Conservation (phyloP, 495 filamentous ascomycete species). For the Tuber magnatum region DNA sequence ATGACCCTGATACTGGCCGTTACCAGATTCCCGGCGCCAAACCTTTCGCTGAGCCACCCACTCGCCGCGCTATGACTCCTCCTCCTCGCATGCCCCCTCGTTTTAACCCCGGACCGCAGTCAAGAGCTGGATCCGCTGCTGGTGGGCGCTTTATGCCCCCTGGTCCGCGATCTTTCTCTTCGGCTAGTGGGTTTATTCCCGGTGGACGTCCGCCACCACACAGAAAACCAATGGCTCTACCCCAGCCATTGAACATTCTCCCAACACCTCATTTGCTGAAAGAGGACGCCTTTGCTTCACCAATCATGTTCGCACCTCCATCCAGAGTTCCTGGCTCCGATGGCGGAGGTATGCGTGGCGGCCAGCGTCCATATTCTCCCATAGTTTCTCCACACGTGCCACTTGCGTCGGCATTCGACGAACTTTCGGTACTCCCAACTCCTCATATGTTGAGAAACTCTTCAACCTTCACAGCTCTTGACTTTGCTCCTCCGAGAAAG, state of each 20-base stretch:
- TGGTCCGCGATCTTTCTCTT: constrained; percentile 43
- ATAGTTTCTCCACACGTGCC: constrained; percentile 64
- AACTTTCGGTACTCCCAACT: constrained; percentile 76
- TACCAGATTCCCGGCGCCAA: constrained; percentile 60
- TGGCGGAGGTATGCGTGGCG: constrained; percentile 73
- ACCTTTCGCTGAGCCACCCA: constrained; percentile 72
- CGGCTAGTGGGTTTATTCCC: constrained; percentile 37
- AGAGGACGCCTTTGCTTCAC: constrained; percentile 69
- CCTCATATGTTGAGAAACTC: constrained; percentile 85
- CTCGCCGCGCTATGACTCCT: constrained; percentile 92
- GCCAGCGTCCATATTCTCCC: constrained; percentile 64
- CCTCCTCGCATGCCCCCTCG: constrained; percentile 72
- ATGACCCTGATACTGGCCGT: constrained; percentile 64
- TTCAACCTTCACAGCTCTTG: constrained; percentile 76
- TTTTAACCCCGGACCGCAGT: constrained; percentile 51
- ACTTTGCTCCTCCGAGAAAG: constrained; percentile 88
- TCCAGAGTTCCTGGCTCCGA: constrained; percentile 62
- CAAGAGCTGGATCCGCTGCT: constrained; percentile 46
- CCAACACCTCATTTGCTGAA: constrained; percentile 80
- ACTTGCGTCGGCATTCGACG: constrained; percentile 75
- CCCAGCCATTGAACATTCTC: constrained; percentile 62
- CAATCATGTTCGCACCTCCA: constrained; percentile 84
- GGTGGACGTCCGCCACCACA: constrained; percentile 45
- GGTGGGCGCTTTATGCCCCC: constrained; percentile 47
- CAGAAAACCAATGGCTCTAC: constrained; percentile 63